Conservation (phyloP, 768 basidiomycete genomes). For the Leucosporidium yakuticum region DNA sequence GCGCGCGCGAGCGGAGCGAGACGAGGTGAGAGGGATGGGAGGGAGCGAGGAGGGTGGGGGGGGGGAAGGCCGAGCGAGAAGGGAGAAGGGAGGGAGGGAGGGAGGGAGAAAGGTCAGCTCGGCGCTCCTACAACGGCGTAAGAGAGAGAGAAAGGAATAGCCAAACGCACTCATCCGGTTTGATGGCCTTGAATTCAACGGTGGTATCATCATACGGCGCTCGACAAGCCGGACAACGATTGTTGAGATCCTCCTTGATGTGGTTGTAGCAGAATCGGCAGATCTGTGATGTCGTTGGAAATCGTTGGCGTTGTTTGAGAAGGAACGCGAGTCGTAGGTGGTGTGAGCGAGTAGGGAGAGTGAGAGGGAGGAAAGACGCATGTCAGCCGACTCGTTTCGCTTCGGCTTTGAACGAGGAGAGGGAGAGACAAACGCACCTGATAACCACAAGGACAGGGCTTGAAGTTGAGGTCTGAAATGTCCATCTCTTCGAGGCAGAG, state of each 20-base stretch:
- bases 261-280: constrained; percentile 99
- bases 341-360: background rate
- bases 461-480: constrained; percentile 97
- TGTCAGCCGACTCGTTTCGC: no score
- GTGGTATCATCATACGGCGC: constrained; percentile 85
- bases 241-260: constrained; percentile 91
- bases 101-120: no score
- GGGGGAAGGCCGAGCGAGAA: no score
- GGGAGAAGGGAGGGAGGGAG: no score
- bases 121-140: no score
- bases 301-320: no score
- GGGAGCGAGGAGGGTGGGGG: no score
- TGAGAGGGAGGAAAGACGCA: background rate
- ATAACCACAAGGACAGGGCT: constrained; percentile 97
- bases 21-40: no score
- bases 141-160: background rate
- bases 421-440: constrained; percentile 55
- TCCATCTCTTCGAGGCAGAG: constrained; percentile 99
- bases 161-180: constrained; percentile 79
- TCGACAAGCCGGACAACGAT: constrained; percentile 93
- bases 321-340: no score
- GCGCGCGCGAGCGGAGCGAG: constrained; percentile 9
- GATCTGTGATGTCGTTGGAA: no score
- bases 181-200: constrained; percentile 91
- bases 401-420: no score